A percentile compares a stretch with the other conserved stretches of the same genome.
Evolutionary conservation across 1,139 yeast species (phyloP).

Genomic region (Hansenula sp.): DNA sequence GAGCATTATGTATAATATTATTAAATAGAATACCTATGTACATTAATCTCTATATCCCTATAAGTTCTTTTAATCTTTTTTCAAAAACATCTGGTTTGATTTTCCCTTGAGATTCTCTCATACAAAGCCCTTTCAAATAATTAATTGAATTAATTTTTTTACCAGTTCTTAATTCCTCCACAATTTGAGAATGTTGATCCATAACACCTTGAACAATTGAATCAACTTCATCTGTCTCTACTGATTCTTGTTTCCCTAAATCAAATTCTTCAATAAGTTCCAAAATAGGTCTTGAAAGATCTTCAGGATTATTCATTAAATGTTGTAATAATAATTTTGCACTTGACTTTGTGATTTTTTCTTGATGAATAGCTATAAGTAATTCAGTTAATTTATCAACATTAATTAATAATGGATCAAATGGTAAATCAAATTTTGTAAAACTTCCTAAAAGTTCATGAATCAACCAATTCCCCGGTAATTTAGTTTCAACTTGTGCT

Average conservation of each 20-base stretch:
- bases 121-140: slow-evolving; percentile 78
- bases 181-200: slow-evolving; percentile 48
- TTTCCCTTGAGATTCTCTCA: slow-evolving; percentile 73
- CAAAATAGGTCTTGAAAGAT: slow-evolving; percentile 26
- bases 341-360: slow-evolving; percentile 47
- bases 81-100: slow-evolving; percentile 49
- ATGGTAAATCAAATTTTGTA: slow-evolving; percentile 42
- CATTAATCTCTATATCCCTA: not conserved
- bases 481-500: slow-evolving; percentile 26
- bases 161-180: slow-evolving; percentile 50
- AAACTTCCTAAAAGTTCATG: slow-evolving; percentile 77
- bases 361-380: slow-evolving; percentile 34
- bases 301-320: slow-evolving; percentile 41
- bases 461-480: slow-evolving; percentile 76
- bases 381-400: slow-evolving; percentile 38
- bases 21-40: not conserved
- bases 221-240: slow-evolving; percentile 41
- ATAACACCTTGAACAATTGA: slow-evolving; percentile 45
- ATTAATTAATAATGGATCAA: slow-evolving; percentile 35
- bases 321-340: slow-evolving; percentile 63
- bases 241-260: slow-evolving; percentile 30
- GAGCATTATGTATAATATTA: not conserved
- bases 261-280: slow-evolving; percentile 53
- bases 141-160: slow-evolving; percentile 62
- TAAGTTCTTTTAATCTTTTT: slow-evolving; percentile 32